Base-by-base conservation (phyloP, 495 filamentous ascomycete genomes). In the Polyplosphaeria fusca region DNA sequence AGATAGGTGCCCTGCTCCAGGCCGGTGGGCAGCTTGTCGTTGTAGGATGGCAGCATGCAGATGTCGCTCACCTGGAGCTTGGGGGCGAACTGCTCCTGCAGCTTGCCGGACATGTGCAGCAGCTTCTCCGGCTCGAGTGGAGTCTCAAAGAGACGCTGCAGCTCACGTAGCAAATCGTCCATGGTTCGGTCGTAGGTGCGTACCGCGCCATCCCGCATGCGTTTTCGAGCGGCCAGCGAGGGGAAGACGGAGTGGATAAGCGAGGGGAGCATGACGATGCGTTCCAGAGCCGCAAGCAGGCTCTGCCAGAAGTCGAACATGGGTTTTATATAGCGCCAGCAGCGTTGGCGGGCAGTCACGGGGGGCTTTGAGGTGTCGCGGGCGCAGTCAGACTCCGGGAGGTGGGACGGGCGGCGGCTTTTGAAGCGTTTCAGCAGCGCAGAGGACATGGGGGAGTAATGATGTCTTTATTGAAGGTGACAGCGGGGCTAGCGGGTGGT, bases 31-130 rank as follows among this genome's bases (percentile, higher is more conserved):
- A 87, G 72, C 0, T 76, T 77, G 61, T 84, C 76, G 54, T 78
- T 84, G 70, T 81, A 84, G 4, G 84, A 86, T 0, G 84, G 84
- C 35, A 86, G 73, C 84, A 86, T 87, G 70, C 78, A 81, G 52
- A 77, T 75, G 9, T 78, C 73, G 64, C 76, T 82, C 19, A 68
- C 68, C 53, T 79, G 71, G 7, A 86, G 69, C 50, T 77, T 80
- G 40, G 74, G 65, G 41, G 63, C 68, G 64, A 83, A 81, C 58
- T 86, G 82, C n/a, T 69, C 73, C 51, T 79, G 79, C 54, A 87
- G 79, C 68, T 74, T 74, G 53, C 71, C 72, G 1, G 84, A 85
- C 72, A 86, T 80, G 20, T 71, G 66, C 42, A 76, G 57, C 70
- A 83, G 74, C 51, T 59, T 60, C 39, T 57, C 37, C 7, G 60